Conservation (phyloP, 331 rosid species). For the Quercus tomentella region DNA sequence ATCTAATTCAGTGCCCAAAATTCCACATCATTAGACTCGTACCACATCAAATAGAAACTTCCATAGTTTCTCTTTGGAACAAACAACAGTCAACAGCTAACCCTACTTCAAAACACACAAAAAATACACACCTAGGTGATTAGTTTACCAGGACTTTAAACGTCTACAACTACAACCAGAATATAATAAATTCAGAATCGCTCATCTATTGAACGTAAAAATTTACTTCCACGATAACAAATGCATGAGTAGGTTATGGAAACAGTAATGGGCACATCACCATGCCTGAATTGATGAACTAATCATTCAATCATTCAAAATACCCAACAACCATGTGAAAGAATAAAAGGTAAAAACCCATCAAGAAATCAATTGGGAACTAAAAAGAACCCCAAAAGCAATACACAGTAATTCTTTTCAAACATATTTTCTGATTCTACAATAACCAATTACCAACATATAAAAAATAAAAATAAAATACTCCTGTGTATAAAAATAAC, state of each 20-base stretch:
- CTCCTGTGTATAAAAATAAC: neutral
- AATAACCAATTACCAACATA: neutral
- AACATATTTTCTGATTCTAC: neutral
- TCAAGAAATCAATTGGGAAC: neutral
- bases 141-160: neutral
- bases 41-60: neutral
- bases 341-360: neutral
- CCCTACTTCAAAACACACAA: neutral
- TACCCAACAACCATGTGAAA: neutral
- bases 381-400: neutral
- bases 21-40: neutral
- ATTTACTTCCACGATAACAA: neutral
- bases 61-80: neutral
- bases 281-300: neutral
- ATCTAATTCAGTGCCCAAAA: neutral
- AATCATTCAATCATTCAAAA: neutral
- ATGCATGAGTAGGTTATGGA: neutral
- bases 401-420: neutral
- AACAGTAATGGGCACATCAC: neutral
- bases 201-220: neutral
- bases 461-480: neutral
- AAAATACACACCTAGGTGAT: neutral
- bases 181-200: neutral
- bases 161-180: neutral
- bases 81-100: neutral